phyloP scores from a whole-genome alignment of 2,329 filamentous ascomycete genomes.

The Nannizzia gypsea region DNA sequence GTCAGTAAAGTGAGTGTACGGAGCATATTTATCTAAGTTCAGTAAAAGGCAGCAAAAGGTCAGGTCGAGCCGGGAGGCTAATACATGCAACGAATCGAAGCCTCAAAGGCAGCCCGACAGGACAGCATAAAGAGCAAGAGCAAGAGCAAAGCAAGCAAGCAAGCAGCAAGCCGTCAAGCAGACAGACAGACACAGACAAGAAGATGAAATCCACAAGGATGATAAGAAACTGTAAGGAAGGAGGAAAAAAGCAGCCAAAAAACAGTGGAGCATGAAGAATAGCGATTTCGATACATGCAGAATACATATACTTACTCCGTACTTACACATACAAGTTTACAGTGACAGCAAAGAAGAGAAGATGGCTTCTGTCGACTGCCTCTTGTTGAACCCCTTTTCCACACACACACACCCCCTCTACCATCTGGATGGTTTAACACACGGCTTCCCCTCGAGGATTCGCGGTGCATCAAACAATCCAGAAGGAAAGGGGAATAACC shows the following conservation, averaged over 20 bases:
- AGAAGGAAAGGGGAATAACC: not conserved
- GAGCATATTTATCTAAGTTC: too few species aligned
- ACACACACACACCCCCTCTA: too few species aligned
- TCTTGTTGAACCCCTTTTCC: too few species aligned
- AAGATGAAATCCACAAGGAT: not conserved
- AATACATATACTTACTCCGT: conserved; percentile 1
- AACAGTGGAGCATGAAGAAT: not conserved
- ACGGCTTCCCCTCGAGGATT: too few species aligned
- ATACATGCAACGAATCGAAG: too few species aligned
- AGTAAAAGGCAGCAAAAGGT: not conserved
- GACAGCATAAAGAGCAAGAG: not conserved
- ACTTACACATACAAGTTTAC: not conserved
- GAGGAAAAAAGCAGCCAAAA: not conserved
- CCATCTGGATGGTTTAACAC: not conserved
- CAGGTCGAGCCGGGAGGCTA: not conserved
- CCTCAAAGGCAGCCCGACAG: not conserved
- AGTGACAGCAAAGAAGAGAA: not conserved
- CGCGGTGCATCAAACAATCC: not conserved
- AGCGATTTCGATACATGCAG: not conserved
- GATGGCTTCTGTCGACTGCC: not conserved
- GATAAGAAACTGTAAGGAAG: not conserved
- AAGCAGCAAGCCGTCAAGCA: not conserved
- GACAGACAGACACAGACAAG: not conserved
- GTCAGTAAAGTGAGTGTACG: not conserved
- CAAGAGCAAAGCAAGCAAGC: not conserved